Conservation (phyloP, 306 rosid species). For the Elaeagnus macrophylla region DNA sequence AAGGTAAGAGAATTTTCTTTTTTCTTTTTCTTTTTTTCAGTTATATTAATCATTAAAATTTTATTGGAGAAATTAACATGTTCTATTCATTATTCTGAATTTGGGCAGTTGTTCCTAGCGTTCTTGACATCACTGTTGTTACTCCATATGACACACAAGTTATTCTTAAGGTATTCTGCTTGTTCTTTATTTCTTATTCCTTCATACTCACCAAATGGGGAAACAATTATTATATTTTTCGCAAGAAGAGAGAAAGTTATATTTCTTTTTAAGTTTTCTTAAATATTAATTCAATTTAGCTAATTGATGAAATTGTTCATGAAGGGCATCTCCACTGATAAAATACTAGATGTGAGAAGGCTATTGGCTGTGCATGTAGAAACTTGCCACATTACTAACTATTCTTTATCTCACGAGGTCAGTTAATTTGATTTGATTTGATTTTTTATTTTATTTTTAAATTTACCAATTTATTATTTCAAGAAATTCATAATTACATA, state of each 20-base stretch:
- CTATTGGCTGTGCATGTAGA: slow-evolving; percentile 76
- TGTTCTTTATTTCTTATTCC: not conserved
- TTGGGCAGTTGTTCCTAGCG: slow-evolving; percentile 56
- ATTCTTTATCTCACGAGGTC: slow-evolving; percentile 81
- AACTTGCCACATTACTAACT: slow-evolving; percentile 84
- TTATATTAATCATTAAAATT: not conserved
- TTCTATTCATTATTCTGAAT: not conserved
- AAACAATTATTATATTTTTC: too few species aligned
- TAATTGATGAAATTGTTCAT: not conserved
- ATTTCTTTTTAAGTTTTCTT: not conserved
- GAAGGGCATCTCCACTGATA: slow-evolving; percentile 93
- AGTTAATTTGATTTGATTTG: not conserved
- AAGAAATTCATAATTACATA: not conserved
- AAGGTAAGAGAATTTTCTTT: slow-evolving; percentile 37
- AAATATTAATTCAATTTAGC: not conserved
- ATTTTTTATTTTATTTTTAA: not conserved
- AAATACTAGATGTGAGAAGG: slow-evolving; percentile 77
- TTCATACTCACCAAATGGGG: not conserved
- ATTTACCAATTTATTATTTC: not conserved
- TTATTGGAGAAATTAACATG: not conserved
- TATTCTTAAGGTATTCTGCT: slow-evolving; percentile 51
- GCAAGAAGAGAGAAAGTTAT: too few species aligned
- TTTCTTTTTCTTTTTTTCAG: not conserved
- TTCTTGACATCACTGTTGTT: slow-evolving; percentile 59
- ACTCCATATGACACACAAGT: slow-evolving; percentile 64